These are phyloP conservation scores for Poa pratensis DNA, from an alignment of 176 grass and related monocot species.

Conservation along the genomic window DNA sequence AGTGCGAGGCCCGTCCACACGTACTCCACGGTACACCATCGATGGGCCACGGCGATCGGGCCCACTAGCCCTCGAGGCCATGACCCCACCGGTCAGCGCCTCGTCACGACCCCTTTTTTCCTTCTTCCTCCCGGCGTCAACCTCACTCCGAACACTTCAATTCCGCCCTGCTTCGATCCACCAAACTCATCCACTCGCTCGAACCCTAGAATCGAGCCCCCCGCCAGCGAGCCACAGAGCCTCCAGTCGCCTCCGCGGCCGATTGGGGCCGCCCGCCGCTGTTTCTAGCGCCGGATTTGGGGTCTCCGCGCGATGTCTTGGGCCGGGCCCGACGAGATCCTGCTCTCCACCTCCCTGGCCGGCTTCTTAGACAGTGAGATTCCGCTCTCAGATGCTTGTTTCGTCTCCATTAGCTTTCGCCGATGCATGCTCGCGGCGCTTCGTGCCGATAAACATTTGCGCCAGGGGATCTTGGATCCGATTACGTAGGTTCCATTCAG, in stretches of 20 bases:
- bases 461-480: constrained; percentile 40
- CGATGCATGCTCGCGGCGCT: neutral
- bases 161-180: constrained; percentile 14
- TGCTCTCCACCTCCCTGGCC: constrained; percentile 61
- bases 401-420: neutral
- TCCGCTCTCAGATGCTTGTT: neutral
- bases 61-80: no score
- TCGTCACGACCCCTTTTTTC: neutral
- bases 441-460: neutral
- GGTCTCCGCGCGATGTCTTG: constrained; percentile 52
- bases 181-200: constrained; percentile 15
- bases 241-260: neutral
- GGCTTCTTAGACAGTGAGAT: constrained; percentile 67
- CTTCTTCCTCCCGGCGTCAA: constrained; percentile 8
- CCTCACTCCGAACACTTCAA: neutral
- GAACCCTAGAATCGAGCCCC: constrained; percentile 42
- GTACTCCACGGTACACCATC: no score
- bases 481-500: neutral
- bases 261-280: neutral
- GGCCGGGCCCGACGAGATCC: constrained; percentile 60
- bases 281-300: constrained; percentile 40
- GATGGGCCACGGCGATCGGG: no score
- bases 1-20: no score
- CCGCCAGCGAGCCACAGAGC: neutral
- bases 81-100: no score